Conservation (phyloP, 768 basidiomycete species). For the Termitomyces sp. region DNA sequence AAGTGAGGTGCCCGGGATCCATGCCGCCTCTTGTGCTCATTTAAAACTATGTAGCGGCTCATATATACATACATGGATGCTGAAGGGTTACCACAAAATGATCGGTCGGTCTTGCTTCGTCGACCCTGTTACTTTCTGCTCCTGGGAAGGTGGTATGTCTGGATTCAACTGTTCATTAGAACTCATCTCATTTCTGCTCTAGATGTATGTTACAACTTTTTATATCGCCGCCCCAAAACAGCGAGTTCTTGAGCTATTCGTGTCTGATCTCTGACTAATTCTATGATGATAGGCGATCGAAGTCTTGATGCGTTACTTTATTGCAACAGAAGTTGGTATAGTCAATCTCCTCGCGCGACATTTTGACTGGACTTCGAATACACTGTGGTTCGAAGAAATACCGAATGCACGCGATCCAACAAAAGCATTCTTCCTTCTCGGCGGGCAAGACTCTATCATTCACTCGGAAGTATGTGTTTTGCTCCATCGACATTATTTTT, state of each 20-base stretch:
- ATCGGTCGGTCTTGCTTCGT: conserved; percentile 79
- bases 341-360: conserved; percentile 80
- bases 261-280: neutral
- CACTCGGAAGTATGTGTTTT: conserved; percentile 51
- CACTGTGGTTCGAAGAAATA: conserved; percentile 88
- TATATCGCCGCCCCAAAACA: conserved; percentile 64
- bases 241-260: conserved; percentile 31
- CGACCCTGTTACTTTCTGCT: conserved; percentile 86
- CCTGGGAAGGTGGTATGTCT: conserved; percentile 85
- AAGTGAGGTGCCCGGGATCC: conserved; percentile 46
- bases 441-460: conserved; percentile 79
- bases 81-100: conserved; percentile 71
- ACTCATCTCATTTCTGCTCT: neutral
- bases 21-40: neutral
- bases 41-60: conserved; percentile 46
- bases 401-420: conserved; percentile 66
- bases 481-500: neutral
- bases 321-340: conserved; percentile 82
- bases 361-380: conserved; percentile 84
- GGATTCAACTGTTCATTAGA: neutral
- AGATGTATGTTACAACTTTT: conserved; percentile 91
- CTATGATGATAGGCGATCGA: conserved; percentile 55
- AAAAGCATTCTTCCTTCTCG: conserved; percentile 70
- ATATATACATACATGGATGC: conserved; percentile 84
- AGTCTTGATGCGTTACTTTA: conserved; percentile 81